Conservation (phyloP, 305 asterid genomes). For the Fraxinus ornus region DNA sequence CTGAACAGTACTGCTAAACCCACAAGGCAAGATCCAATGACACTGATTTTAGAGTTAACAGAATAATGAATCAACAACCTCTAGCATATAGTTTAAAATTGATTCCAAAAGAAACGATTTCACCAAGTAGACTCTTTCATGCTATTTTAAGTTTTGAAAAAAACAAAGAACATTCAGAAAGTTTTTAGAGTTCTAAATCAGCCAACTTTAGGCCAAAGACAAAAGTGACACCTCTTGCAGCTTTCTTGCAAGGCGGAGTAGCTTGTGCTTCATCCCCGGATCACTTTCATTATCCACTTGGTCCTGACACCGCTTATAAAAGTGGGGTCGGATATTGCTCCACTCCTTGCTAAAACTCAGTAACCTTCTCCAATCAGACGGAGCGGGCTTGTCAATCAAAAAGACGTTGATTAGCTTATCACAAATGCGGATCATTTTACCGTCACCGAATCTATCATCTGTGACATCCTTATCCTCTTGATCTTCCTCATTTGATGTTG, state of each 20-base stretch:
- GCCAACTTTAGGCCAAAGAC: conserved; percentile 4
- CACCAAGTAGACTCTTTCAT: not conserved
- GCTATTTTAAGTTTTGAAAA: conserved; percentile 4
- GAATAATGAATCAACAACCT: not conserved
- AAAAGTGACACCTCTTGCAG: conserved; percentile 63
- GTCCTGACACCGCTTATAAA: conserved; percentile 68
- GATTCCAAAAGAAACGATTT: not conserved
- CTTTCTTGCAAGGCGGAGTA: conserved; percentile 80
- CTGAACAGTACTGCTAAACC: not conserved
- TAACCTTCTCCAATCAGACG: conserved; percentile 86
- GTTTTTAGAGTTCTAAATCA: conserved; percentile 2
- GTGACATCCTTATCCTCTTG: conserved; percentile 25
- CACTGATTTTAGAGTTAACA: not conserved
- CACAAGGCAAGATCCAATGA: conserved; percentile 7
- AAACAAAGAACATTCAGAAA: not conserved
- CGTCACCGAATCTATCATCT: conserved; percentile 44
- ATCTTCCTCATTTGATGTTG: conserved; percentile 15
- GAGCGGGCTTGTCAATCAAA: conserved; percentile 82
- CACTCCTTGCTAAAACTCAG: conserved; percentile 86
- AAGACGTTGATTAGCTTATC: conserved; percentile 82
- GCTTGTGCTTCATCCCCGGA: conserved; percentile 74
- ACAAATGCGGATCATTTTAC: conserved; percentile 65
- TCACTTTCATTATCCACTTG: conserved; percentile 65
- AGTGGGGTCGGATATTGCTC: conserved; percentile 74
- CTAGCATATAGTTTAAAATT: not conserved